Conservation (phyloP, 2,329 filamentous ascomycete species). For the Podosphaera leucotricha region DNA sequence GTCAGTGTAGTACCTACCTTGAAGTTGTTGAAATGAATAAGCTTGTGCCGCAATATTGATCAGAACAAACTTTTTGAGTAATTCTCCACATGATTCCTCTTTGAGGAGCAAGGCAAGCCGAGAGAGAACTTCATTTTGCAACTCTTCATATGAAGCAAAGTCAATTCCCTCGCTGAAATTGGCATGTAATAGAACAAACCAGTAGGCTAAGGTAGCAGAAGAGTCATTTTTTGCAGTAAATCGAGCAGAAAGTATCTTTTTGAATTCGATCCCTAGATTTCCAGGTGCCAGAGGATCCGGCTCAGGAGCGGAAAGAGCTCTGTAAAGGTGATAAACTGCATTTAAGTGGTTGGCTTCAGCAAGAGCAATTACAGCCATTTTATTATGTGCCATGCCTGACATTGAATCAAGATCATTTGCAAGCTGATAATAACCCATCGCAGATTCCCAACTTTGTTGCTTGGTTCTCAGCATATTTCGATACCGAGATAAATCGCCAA, state of each 20-base stretch:
- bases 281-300: slow-evolving; percentile 50
- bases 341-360: slow-evolving; percentile 60
- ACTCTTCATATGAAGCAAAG: slow-evolving; percentile 52
- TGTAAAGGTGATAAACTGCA: slow-evolving; percentile 74
- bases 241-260: slow-evolving; percentile 29
- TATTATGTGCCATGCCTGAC: slow-evolving; percentile 68
- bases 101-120: slow-evolving; percentile 53
- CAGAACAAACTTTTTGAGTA: slow-evolving; percentile 56
- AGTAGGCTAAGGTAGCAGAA: slow-evolving; percentile 40
- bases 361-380: slow-evolving; percentile 67
- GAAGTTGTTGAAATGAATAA: slow-evolving; percentile 37
- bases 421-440: slow-evolving; percentile 64
- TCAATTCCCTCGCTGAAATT: slow-evolving; percentile 57
- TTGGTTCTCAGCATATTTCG: slow-evolving; percentile 50
- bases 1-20: slow-evolving; percentile 20
- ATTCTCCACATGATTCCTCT: slow-evolving; percentile 36
- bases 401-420: slow-evolving; percentile 57
- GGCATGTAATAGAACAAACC: slow-evolving; percentile 73
- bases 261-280: slow-evolving; percentile 65
- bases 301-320: slow-evolving; percentile 48
- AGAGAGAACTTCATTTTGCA: slow-evolving; percentile 67
- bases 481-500: slow-evolving; percentile 81
- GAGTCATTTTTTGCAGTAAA: slow-evolving; percentile 8
- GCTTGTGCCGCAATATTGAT: slow-evolving; percentile 72
- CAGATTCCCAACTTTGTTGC: slow-evolving; percentile 48